Evolutionary conservation across 1,284 basidiomycete genomes (phyloP).

Genomic region (Irpex rosettiformis): DNA sequence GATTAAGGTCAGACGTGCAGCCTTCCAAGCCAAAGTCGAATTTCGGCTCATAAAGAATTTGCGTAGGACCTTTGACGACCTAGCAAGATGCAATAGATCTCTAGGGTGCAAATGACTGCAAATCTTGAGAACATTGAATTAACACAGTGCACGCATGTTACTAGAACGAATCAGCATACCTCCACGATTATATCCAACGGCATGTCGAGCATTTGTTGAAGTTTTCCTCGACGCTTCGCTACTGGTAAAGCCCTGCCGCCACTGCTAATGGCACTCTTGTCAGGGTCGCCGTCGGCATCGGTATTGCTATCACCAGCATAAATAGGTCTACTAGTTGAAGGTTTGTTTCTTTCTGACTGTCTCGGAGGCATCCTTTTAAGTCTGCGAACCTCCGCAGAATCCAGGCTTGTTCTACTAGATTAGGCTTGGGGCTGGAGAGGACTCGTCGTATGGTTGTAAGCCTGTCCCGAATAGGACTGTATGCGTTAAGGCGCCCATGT

Average conservation of each 20-base stretch:
- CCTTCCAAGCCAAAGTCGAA: slow-evolving; percentile 21
- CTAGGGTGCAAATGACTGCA: slow-evolving; percentile 41
- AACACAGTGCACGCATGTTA: neutral
- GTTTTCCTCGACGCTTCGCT: neutral
- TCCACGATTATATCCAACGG: slow-evolving; percentile 8
- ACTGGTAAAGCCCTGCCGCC: neutral
- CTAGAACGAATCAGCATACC: neutral
- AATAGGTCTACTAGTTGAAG: too few relatives aligned
- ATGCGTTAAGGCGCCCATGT: too few relatives aligned
- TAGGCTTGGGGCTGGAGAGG: too few relatives aligned
- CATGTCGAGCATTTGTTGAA: slow-evolving; percentile 8
- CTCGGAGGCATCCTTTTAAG: too few relatives aligned
- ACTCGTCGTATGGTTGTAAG: too few relatives aligned
- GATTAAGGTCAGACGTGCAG: slow-evolving; percentile 1
- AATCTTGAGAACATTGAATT: slow-evolving; percentile 31
- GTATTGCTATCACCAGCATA: too few relatives aligned
- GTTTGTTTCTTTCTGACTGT: too few relatives aligned
- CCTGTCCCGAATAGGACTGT: too few relatives aligned
- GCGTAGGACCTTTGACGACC: slow-evolving; percentile 35
- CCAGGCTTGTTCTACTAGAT: too few relatives aligned
- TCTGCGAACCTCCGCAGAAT: too few relatives aligned
- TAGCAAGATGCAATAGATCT: slow-evolving; percentile 42
- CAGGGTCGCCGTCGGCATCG: neutral
- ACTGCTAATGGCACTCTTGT: neutral
- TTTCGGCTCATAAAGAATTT: slow-evolving; percentile 34